Base-by-base conservation (phyloP, 306 rosid genomes). In the Dalbergia oliveri region DNA sequence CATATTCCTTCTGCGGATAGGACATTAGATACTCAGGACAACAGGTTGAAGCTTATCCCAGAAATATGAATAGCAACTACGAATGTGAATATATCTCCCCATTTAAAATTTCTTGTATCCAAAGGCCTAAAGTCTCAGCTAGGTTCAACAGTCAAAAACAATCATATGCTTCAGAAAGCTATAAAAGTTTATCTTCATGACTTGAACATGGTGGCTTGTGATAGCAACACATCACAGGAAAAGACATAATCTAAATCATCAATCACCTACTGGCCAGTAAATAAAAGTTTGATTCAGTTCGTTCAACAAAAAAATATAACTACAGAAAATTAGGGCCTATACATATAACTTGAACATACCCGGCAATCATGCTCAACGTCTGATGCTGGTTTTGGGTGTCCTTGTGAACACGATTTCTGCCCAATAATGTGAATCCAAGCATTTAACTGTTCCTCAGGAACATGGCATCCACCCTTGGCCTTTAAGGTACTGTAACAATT, bases 351-450 rank as follows among this genome's bases (percentile, higher is more conserved):
- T 43, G 56, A 82, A 84, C 87, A 75, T 89, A 91, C 96, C 89
- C 91, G 90, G 51, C 88, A 84, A 78, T 89, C 90, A 70, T 79
- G 74, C 68, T 89, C 90, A 33, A 85, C 53, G 70, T 88, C 89
- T 44, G 88, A 84, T 67, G 62, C 68, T 44, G 87, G 72, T 58
- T 80, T 88, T 49, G 85, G 78, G 76, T 81, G 76, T 16, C 91
- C 91, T 21, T 50, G 87, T 11, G 79, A 31, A 66, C 85, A 57
- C 37, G 60, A 62, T 69, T 88, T 89, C 77, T 88, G 91, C 82
- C 86, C 87, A 74, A 81, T 91, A 67, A 91, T 91, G 84, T 86
- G 87, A 51, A 79, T 69, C 96, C 93, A 91, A 76, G 96, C 96
- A 88, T 87, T 88, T 73, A 91, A 80, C 87, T 91, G 90, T 79